Evolutionary conservation across 2,329 filamentous ascomycete species (phyloP).

Genomic region (Penicillium sp.): DNA sequence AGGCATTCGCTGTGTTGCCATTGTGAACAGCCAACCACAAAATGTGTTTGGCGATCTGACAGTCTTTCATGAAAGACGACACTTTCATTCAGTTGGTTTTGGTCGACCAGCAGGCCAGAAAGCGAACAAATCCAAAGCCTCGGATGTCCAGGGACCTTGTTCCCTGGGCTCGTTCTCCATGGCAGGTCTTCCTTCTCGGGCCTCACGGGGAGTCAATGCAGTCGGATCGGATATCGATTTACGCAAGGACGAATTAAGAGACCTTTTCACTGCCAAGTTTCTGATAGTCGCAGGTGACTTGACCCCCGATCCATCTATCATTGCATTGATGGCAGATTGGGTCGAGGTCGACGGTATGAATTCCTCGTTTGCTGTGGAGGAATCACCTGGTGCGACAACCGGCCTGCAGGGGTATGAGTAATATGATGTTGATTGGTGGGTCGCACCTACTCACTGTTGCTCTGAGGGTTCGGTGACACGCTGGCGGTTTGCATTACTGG

Average conservation of each 20-base stretch:
- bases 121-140: constrained; percentile 44
- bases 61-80: constrained; percentile 23
- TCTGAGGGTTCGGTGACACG: constrained; percentile 7
- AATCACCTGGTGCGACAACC: background rate
- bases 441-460: constrained; percentile 32
- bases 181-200: constrained; percentile 13
- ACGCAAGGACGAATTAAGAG: constrained; percentile 20
- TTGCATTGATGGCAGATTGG: constrained; percentile 28
- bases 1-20: no score
- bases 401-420: constrained; percentile 15
- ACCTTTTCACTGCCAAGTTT: constrained; percentile 7
- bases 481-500: constrained; percentile 2
- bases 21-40: no score
- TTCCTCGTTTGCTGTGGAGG: constrained; percentile 18
- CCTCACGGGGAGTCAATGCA: constrained; percentile 20
- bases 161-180: constrained; percentile 24
- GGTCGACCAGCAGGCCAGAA: constrained; percentile 42
- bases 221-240: constrained; percentile 39
- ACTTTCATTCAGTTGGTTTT: constrained; percentile 28
- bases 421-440: background rate
- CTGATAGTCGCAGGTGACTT: background rate
- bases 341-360: constrained; percentile 31
- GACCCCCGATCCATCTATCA: constrained; percentile 13
- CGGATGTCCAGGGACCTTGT: constrained; percentile 42
- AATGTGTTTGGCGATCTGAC: no score